These are phyloP conservation scores for Aspergillus coremiiformis DNA, from an alignment of 495 filamentous ascomycete genomes.

Conservation along the genomic window DNA sequence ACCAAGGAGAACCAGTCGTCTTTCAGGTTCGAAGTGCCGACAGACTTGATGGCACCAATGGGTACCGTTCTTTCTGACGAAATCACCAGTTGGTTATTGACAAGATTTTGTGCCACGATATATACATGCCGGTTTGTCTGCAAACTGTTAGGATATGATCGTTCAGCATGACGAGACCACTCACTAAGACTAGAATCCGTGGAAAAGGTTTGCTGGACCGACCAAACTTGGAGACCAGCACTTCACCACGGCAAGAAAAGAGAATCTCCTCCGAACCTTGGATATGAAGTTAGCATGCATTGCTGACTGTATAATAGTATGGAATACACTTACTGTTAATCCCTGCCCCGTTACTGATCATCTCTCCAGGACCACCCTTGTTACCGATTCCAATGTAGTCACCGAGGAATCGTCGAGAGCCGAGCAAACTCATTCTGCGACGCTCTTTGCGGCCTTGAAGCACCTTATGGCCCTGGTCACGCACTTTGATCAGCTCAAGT, in stretches of 20 bases:
- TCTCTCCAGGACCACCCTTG: constrained; percentile 69
- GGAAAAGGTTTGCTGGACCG: constrained; percentile 89
- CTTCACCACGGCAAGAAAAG: constrained; percentile 85
- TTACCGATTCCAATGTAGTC: constrained; percentile 90
- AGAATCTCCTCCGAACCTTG: constrained; percentile 61
- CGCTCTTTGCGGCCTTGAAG: constrained; percentile 84
- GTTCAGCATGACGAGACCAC: constrained; percentile 10
- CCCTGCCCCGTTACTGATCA: constrained; percentile 65
- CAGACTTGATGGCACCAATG: constrained; percentile 77
- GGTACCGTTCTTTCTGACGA: constrained; percentile 73
- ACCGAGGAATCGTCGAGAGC: constrained; percentile 85
- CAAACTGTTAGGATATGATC: constrained; percentile 7
- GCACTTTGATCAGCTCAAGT: constrained; percentile 74
- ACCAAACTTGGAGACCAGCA: constrained; percentile 88
- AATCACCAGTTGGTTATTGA: constrained; percentile 75
- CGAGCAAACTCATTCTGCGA: constrained; percentile 80
- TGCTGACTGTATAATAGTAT: not conserved
- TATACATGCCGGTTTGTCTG: constrained; percentile 78
- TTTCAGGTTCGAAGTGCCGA: constrained; percentile 67
- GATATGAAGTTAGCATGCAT: not conserved
- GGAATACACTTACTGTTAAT: constrained; percentile 39
- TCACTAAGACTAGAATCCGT: constrained; percentile 69
- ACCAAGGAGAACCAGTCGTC: constrained; percentile 97
- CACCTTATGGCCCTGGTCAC: constrained; percentile 83
- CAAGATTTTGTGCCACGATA: constrained; percentile 74